phyloP scores from a whole-genome alignment of 192 early-diverging fungal genomes.

The Funneliformis mosseae region DNA sequence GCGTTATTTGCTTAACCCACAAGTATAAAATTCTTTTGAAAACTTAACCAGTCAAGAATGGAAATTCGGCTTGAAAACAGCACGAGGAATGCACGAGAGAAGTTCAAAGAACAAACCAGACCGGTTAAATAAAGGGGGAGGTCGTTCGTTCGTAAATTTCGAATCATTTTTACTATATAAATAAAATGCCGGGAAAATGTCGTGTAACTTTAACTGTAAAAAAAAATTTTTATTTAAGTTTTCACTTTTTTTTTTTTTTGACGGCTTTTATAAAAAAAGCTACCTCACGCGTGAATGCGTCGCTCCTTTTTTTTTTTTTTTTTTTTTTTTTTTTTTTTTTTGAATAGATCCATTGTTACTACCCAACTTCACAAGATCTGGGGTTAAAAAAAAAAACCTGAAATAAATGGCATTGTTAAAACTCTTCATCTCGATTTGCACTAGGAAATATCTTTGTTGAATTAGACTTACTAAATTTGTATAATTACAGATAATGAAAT shows the following conservation, averaged over 20 bases:
- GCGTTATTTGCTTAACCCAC: neutral
- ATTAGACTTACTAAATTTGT: too few relatives aligned
- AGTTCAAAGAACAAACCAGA: neutral
- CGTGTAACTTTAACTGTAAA: conserved; percentile 7
- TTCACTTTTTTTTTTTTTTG: neutral
- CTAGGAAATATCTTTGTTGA: too few relatives aligned
- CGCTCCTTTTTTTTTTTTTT: neutral
- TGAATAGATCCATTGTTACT: neutral
- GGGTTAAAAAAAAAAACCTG: neutral
- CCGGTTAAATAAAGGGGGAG: neutral
- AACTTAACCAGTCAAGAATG: neutral
- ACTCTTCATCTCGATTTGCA: too few relatives aligned
- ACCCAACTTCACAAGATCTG: neutral
- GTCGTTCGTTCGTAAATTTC: neutral
- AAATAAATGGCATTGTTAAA: neutral
- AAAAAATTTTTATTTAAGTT: neutral
- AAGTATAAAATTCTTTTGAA: neutral
- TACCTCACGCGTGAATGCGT: neutral
- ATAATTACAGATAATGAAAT: too few relatives aligned
- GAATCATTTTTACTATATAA: conserved; percentile 7
- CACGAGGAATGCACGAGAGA: conserved; percentile 12
- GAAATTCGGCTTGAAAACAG: neutral
- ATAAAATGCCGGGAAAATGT: conserved; percentile 14
- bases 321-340: neutral
- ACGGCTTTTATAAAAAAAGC: conserved; percentile 1